Evolutionary conservation across 306 rosid species (phyloP).

Genomic region (Arachis stenosperma): DNA sequence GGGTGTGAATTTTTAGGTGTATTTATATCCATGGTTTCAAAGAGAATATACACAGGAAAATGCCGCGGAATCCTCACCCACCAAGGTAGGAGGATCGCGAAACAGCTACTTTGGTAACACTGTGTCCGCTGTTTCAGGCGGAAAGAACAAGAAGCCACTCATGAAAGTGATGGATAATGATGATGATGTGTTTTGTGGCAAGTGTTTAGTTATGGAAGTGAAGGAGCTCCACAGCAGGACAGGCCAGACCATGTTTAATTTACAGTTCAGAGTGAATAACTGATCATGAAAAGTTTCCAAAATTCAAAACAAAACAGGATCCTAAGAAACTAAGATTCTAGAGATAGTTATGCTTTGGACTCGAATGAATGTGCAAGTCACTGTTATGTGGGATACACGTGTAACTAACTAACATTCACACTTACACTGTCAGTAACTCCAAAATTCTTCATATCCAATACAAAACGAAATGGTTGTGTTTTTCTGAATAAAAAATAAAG

Average conservation of each 20-base stretch:
- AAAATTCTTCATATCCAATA: neutral
- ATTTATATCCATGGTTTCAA: too few relatives aligned
- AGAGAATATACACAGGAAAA: neutral
- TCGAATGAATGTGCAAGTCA: neutral
- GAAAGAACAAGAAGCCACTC: neutral
- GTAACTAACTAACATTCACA: neutral
- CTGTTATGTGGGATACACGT: slow-evolving; percentile 3
- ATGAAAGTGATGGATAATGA: neutral
- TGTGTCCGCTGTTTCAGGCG: slow-evolving; percentile 7
- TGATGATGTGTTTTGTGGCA: neutral
- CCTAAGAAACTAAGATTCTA: neutral
- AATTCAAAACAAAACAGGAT: too few relatives aligned
- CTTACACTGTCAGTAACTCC: neutral
- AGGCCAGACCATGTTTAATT: slow-evolving; percentile 45
- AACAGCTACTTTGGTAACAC: slow-evolving; percentile 10
- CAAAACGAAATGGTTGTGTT: neutral
- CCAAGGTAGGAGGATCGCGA: slow-evolving; percentile 21
- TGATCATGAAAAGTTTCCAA: neutral
- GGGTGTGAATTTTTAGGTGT: too few relatives aligned
- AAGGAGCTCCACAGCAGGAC: slow-evolving; percentile 40
- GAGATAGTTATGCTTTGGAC: slow-evolving; percentile 27
- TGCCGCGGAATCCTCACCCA: slow-evolving; percentile 79
- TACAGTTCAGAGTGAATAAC: neutral
- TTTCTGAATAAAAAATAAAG: neutral
- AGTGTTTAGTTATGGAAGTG: slow-evolving; percentile 34